Percentiles rank a stretch among this genome's conserved stretches.
phyloP scores from a whole-genome alignment of 805 yeast genomes.

The Yamadazyma phyllophila region DNA sequence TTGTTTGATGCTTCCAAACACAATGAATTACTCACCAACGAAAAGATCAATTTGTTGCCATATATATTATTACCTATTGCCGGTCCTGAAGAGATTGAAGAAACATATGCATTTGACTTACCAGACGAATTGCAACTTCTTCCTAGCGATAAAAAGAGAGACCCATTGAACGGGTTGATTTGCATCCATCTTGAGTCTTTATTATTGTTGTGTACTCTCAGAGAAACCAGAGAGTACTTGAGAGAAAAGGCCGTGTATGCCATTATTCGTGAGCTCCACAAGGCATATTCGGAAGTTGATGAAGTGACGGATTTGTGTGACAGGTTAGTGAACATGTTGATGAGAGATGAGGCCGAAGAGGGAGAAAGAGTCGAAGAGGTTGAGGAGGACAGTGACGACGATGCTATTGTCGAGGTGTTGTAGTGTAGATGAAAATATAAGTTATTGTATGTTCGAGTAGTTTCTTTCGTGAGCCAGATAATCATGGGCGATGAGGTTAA shows the following conservation, averaged over 20 bases:
- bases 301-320: slow-evolving; percentile 69
- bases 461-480: no score
- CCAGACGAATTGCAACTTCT: slow-evolving; percentile 86
- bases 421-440: no score
- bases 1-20: slow-evolving; percentile 78
- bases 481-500: no score
- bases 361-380: slow-evolving; percentile 47
- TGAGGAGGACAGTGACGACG: slow-evolving; percentile 37
- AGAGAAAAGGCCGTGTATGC: slow-evolving; percentile 86
- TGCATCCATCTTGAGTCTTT: slow-evolving; percentile 77
- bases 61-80: slow-evolving; percentile 80
- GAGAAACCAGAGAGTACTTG: slow-evolving; percentile 67
- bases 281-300: slow-evolving; percentile 36
- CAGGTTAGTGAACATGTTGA: slow-evolving; percentile 81
- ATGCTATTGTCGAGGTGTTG: slow-evolving; percentile 52
- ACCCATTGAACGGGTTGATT: slow-evolving; percentile 63
- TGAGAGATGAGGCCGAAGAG: slow-evolving; percentile 76
- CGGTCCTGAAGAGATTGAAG: slow-evolving; percentile 70
- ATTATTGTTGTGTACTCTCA: slow-evolving; percentile 74
- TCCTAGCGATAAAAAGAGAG: slow-evolving; percentile 73
- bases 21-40: slow-evolving; percentile 54
- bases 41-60: slow-evolving; percentile 71
- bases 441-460: no score
- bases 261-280: slow-evolving; percentile 80
- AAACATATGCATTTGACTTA: slow-evolving; percentile 80